phyloP scores from a whole-genome alignment of 495 filamentous ascomycete genomes.

The Hypomontagnella monticulosa region DNA sequence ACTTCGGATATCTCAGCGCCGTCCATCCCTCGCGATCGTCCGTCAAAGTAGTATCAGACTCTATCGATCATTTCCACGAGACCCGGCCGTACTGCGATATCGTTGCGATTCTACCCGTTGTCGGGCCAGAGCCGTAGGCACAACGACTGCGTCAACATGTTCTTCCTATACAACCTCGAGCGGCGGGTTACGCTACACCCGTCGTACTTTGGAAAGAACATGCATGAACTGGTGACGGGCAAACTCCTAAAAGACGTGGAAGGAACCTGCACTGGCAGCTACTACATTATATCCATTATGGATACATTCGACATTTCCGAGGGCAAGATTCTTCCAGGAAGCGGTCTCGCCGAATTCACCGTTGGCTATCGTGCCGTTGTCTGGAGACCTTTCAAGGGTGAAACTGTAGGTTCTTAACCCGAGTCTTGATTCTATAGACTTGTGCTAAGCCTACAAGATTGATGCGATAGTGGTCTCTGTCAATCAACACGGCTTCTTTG shows the following conservation, averaged over 20 bases:
- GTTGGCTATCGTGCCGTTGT: conserved; percentile 95
- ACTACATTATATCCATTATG: conserved; percentile 96
- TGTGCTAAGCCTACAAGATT: conserved; percentile 64
- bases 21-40: neutral
- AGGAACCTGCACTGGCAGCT: conserved; percentile 89
- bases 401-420: conserved; percentile 74
- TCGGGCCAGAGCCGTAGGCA: neutral
- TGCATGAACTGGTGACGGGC: conserved; percentile 85
- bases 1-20: too few relatives aligned
- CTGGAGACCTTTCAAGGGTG: conserved; percentile 95
- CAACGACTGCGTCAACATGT: conserved; percentile 67
- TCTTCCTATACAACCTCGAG: conserved; percentile 96
- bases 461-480: conserved; percentile 92
- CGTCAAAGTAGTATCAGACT: neutral
- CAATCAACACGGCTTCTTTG: conserved; percentile 92
- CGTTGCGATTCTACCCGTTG: too few relatives aligned
- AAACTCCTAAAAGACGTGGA: conserved; percentile 92
- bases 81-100: too few relatives aligned
- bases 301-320: conserved; percentile 92
- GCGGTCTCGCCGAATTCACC: conserved; percentile 90
- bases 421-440: conserved; percentile 8
- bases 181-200: conserved; percentile 93
- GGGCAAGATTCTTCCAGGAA: conserved; percentile 88
- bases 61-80: too few relatives aligned
- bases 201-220: conserved; percentile 92